A percentile compares a stretch with the other conserved stretches of the same genome.
These are phyloP conservation scores for Irpex rosettiformis DNA, from an alignment of 1,284 basidiomycete species.

Conservation along the genomic window DNA sequence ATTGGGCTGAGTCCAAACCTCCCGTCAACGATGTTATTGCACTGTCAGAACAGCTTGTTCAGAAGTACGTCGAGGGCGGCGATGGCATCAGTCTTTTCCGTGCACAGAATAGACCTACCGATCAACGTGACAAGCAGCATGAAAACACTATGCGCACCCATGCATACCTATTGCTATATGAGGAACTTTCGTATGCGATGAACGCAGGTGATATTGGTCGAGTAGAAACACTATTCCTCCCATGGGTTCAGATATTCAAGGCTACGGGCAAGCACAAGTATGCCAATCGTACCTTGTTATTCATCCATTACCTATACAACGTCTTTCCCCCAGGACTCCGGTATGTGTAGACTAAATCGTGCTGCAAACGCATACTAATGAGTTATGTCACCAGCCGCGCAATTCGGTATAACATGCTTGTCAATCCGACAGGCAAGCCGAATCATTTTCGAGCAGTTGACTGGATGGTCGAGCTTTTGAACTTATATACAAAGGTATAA, in stretches of 20 bases:
- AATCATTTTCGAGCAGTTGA: constrained; percentile 26
- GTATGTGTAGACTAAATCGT: no score
- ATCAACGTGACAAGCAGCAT: no score
- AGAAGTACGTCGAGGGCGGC: no score
- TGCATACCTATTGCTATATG: constrained; percentile 24
- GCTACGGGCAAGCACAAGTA: constrained; percentile 30
- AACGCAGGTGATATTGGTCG: constrained; percentile 31
- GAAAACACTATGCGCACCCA: constrained; percentile 11
- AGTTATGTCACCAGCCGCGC: constrained; percentile 14
- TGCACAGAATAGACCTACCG: no score
- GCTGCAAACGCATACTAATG: no score
- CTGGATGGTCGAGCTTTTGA: constrained; percentile 29
- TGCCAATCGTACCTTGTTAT: constrained; percentile 21
- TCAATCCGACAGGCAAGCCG: constrained; percentile 26
- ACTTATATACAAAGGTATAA: constrained; percentile 28
- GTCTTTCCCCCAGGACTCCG: constrained; percentile 4
- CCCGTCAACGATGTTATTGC: no score
- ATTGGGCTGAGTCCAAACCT: no score
- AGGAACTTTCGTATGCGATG: constrained; percentile 26
- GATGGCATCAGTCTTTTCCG: no score
- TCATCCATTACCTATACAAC: constrained; percentile 16
- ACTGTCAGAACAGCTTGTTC: no score
- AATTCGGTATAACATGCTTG: constrained; percentile 25
- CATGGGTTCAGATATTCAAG: constrained; percentile 28
- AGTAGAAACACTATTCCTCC: constrained; percentile 22